These are phyloP conservation scores for Diospyros kaki DNA, from an alignment of 148 eudicot species.

Conservation along the genomic window DNA sequence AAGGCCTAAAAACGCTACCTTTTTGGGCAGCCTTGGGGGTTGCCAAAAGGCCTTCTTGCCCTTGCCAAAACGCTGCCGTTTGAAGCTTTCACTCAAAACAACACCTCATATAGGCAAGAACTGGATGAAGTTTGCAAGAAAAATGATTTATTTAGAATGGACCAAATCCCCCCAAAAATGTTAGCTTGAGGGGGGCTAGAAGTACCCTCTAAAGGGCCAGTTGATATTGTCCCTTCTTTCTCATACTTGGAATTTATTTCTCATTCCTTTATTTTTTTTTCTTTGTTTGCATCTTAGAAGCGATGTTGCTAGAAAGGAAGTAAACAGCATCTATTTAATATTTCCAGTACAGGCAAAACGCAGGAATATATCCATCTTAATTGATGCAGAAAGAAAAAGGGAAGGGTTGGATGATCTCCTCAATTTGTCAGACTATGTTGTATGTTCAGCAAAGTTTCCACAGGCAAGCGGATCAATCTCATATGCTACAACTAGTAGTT, in stretches of 20 bases:
- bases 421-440: conserved; percentile 57
- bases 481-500: neutral
- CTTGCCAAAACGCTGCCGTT: too few relatives aligned
- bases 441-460: conserved; percentile 86
- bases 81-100: too few relatives aligned
- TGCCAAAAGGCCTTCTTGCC: too few relatives aligned
- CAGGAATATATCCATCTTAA: conserved; percentile 66
- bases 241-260: neutral
- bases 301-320: neutral
- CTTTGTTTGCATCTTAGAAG: neutral
- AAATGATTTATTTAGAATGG: conserved; percentile 1
- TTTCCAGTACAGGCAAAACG: conserved; percentile 82
- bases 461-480: conserved; percentile 42
- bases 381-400: conserved; percentile 87
- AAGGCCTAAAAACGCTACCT: too few relatives aligned
- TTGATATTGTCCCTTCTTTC: neutral
- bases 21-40: too few relatives aligned
- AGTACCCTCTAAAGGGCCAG: neutral
- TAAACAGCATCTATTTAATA: conserved; percentile 26
- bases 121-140: neutral
- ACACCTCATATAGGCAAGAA: neutral
- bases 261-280: neutral
- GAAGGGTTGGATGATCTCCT: conserved; percentile 83
- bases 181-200: conserved; percentile 1
- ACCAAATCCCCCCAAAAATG: neutral